These are phyloP conservation scores for Mycosarcoma mackinlayi DNA, from an alignment of 1,284 basidiomycete genomes.

Conservation along the genomic window DNA sequence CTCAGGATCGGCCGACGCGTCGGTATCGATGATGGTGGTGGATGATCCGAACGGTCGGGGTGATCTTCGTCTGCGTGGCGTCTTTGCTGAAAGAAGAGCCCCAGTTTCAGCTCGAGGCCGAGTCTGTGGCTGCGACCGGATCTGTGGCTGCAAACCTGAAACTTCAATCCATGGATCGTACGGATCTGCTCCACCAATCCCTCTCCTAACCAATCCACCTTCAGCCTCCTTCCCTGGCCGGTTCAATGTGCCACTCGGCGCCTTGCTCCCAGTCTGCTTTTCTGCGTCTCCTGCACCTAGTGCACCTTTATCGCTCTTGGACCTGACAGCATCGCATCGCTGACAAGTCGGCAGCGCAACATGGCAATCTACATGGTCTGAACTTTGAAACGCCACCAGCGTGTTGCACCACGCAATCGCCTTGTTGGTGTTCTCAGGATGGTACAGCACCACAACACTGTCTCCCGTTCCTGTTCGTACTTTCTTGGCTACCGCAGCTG, in stretches of 20 bases:
- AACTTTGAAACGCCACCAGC: conserved; percentile 30
- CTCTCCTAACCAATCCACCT: conserved; percentile 1
- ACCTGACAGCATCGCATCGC: conserved; percentile 36
- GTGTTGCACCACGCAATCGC: conserved; percentile 51
- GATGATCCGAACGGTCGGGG: not conserved
- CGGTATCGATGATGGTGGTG: not conserved
- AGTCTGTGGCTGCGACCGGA: not conserved
- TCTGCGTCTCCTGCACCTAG: no score
- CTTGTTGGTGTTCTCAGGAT: conserved; percentile 28
- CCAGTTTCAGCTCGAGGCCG: not conserved
- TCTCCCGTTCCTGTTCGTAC: conserved; percentile 31
- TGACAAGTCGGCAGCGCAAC: conserved; percentile 40
- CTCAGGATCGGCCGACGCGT: conserved; percentile 10
- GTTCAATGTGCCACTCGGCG: conserved; percentile 1
- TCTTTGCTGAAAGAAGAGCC: not conserved
- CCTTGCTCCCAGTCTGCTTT: not conserved
- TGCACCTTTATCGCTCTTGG: no score
- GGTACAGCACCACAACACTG: conserved; percentile 44
- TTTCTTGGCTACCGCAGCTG: not conserved
- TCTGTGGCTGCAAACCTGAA: not conserved
- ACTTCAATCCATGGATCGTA: not conserved
- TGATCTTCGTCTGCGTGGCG: not conserved
- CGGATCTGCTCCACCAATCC: not conserved
- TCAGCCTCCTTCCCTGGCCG: not conserved
- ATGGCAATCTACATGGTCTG: conserved; percentile 21